Conservation (phyloP, 2,329 filamentous ascomycete species). For the Thelonectria discophora region DNA sequence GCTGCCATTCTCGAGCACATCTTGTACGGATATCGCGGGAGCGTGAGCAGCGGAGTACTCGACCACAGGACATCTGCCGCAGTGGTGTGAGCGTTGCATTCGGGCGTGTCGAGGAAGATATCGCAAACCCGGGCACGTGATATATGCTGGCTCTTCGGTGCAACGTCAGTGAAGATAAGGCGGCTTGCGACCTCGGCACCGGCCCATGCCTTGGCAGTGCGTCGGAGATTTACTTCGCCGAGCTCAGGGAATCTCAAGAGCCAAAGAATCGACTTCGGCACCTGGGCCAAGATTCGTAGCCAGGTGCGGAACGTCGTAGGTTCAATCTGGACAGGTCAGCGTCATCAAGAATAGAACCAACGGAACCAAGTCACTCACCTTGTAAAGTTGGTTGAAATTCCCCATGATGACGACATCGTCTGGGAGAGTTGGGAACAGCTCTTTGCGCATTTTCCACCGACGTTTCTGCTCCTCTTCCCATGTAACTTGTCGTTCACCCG, state of each 20-base stretch:
- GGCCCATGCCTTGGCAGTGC: constrained; percentile 85
- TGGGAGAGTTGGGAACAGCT: constrained; percentile 83
- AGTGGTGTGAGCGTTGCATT: constrained; percentile 98
- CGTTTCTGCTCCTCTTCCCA: constrained; percentile 87
- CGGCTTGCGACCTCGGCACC: constrained; percentile 84
- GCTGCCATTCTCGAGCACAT: constrained; percentile 99
- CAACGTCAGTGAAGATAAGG: constrained; percentile 95
- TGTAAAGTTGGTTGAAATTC: constrained; percentile 99
- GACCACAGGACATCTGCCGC: constrained; percentile 97
- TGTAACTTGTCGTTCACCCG: constrained; percentile 69
- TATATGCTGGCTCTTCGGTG: constrained; percentile 94
- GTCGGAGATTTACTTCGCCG: constrained; percentile 84
- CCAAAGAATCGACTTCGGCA: constrained; percentile 93
- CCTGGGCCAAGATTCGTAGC: constrained; percentile 86
- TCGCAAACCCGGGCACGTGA: constrained; percentile 91
- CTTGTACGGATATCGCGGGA: constrained; percentile 93
- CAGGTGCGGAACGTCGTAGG: constrained; percentile 95
- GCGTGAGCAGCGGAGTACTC: constrained; percentile 88
- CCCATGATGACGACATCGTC: constrained; percentile 91
- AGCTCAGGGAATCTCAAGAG: constrained; percentile 95
- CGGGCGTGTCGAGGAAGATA: constrained; percentile 94
- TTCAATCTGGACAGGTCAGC: constrained; percentile 74
- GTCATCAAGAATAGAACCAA: neutral
- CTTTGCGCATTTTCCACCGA: constrained; percentile 92
- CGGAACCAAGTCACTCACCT: constrained; percentile 65